phyloP scores from a whole-genome alignment of 2,329 filamentous ascomycete genomes.

The Xenoacremonium recifei region DNA sequence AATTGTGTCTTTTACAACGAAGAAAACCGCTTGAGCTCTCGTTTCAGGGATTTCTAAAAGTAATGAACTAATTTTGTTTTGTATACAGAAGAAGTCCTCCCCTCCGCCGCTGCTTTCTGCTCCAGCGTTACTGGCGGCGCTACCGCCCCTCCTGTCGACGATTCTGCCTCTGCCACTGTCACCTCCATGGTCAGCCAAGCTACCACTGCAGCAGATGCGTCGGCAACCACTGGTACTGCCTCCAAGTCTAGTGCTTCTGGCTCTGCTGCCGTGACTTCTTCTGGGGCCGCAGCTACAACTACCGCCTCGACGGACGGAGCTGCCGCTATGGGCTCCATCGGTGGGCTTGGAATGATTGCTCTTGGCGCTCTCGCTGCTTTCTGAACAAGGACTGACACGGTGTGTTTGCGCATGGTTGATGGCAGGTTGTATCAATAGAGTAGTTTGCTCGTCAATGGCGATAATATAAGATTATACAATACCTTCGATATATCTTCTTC shows the following conservation, averaged over 20 bases:
- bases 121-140: slow-evolving; percentile 10
- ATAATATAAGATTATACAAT: too few relatives aligned
- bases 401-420: too few relatives aligned
- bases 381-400: too few relatives aligned
- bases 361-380: slow-evolving; percentile 8
- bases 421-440: too few relatives aligned
- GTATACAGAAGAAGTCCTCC: slow-evolving; percentile 22
- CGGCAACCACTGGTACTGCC: neutral
- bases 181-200: neutral
- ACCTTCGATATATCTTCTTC: too few relatives aligned
- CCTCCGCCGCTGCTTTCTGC: slow-evolving; percentile 20
- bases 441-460: too few relatives aligned
- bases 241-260: neutral
- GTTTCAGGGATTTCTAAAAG: too few relatives aligned
- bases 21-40: too few relatives aligned
- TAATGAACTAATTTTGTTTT: too few relatives aligned
- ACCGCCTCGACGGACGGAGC: slow-evolving; percentile 4
- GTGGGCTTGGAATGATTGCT: slow-evolving; percentile 7
- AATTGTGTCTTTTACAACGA: too few relatives aligned
- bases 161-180: slow-evolving; percentile 2
- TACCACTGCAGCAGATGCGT: neutral
- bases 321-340: slow-evolving; percentile 7
- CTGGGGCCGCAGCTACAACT: neutral
- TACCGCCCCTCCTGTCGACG: slow-evolving; percentile 10
- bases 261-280: neutral